phyloP scores from a whole-genome alignment of 2,329 filamentous ascomycete species.

The Cladosporium sp. region DNA sequence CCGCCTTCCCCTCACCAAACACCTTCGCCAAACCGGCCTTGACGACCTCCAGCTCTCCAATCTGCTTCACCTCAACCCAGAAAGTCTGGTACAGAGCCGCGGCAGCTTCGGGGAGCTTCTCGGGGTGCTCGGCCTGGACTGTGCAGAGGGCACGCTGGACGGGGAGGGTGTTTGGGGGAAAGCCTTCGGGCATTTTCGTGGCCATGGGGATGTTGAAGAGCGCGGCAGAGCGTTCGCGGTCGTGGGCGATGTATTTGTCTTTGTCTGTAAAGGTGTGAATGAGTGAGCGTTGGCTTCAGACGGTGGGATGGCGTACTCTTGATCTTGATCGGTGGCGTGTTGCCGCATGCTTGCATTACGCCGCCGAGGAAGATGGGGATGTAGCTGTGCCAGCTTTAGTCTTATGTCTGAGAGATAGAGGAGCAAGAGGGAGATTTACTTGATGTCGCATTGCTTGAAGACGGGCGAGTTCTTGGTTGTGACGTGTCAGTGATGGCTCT shows the following conservation, averaged over 20 bases:
- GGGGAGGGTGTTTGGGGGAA: slow-evolving; percentile 48
- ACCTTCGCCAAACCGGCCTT: slow-evolving; percentile 38
- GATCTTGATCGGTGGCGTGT: slow-evolving; percentile 49
- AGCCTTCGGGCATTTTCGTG: slow-evolving; percentile 40
- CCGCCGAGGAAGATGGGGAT: slow-evolving; percentile 56
- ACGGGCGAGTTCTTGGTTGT: slow-evolving; percentile 42
- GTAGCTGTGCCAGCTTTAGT: slow-evolving; percentile 33
- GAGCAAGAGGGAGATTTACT: neutral
- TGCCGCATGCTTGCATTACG: slow-evolving; percentile 51
- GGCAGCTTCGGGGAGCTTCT: slow-evolving; percentile 36
- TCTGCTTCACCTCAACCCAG: slow-evolving; percentile 46
- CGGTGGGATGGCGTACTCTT: slow-evolving; percentile 40
- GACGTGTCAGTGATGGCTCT: neutral
- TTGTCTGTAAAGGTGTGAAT: slow-evolving; percentile 43
- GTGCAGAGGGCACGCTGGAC: slow-evolving; percentile 49
- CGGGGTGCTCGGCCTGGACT: slow-evolving; percentile 38
- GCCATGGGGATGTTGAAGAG: slow-evolving; percentile 50
- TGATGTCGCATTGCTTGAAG: slow-evolving; percentile 49
- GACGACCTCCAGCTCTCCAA: slow-evolving; percentile 42
- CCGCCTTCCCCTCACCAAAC: slow-evolving; percentile 41
- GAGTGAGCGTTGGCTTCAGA: neutral
- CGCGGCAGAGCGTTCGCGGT: slow-evolving; percentile 50
- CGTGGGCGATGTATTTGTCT: slow-evolving; percentile 48
- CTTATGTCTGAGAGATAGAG: neutral
- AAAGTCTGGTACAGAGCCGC: slow-evolving; percentile 45